Percentiles rank a stretch among this genome's conserved stretches.
Evolutionary conservation across 768 basidiomycete species (phyloP).

Genomic region (Suillus variegatus): DNA sequence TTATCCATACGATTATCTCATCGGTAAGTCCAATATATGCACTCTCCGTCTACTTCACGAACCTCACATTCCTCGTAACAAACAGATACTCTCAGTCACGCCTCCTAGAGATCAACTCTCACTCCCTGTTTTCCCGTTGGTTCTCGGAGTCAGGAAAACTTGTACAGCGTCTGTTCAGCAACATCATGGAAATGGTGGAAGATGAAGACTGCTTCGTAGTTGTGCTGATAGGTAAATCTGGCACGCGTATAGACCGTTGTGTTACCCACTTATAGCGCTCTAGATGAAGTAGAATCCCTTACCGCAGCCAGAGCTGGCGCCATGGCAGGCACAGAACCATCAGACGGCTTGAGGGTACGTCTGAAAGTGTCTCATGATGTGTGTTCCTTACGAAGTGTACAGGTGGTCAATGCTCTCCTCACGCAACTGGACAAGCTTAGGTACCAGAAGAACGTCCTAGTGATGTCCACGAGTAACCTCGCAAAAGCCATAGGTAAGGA

Average conservation of each 20-base stretch:
- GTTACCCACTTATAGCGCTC: constrained; percentile 4
- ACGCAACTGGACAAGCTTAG: constrained; percentile 97
- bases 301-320: constrained; percentile 94
- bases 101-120: constrained; percentile 95
- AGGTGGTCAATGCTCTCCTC: constrained; percentile 97
- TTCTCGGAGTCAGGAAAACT: constrained; percentile 99
- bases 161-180: constrained; percentile 89
- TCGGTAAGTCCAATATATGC: constrained; percentile 47
- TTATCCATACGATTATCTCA: constrained; percentile 87
- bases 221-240: constrained; percentile 79
- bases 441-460: constrained; percentile 88
- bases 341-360: constrained; percentile 85
- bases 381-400: neutral
- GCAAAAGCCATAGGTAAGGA: constrained; percentile 86
- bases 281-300: constrained; percentile 95
- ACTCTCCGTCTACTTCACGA: constrained; percentile 3
- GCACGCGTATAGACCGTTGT: neutral
- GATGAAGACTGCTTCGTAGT: constrained; percentile 92
- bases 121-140: constrained; percentile 98
- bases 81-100: constrained; percentile 82
- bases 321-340: constrained; percentile 94
- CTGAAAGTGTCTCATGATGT: neutral
- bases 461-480: constrained; percentile 96
- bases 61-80: constrained; percentile 7
- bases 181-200: constrained; percentile 88